Conservation (phyloP, 2,329 filamentous ascomycete species). For the Xylariaceae sp. region DNA sequence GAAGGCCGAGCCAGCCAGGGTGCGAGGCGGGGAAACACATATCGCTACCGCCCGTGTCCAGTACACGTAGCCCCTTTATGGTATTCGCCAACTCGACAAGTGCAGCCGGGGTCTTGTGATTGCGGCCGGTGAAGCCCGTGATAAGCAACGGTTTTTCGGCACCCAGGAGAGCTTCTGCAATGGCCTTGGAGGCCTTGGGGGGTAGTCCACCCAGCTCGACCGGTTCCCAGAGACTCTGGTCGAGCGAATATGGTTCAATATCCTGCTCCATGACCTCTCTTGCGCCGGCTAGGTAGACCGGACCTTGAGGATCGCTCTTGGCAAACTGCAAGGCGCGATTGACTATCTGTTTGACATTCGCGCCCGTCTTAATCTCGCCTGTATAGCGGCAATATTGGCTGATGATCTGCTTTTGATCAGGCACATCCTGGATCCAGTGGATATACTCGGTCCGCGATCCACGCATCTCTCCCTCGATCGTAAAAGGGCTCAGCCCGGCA, state of each 20-base stretch:
- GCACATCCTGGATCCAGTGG: slow-evolving; percentile 82
- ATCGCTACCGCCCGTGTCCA: slow-evolving; percentile 74
- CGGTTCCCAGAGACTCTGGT: slow-evolving; percentile 66
- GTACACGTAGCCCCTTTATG: slow-evolving; percentile 63
- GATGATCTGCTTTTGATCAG: slow-evolving; percentile 75
- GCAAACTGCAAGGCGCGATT: slow-evolving; percentile 81
- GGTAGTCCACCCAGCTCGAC: slow-evolving; percentile 62
- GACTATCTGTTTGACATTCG: slow-evolving; percentile 85
- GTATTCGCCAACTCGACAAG: slow-evolving; percentile 65
- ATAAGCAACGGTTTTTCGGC: slow-evolving; percentile 66
- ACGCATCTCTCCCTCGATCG: slow-evolving; percentile 70
- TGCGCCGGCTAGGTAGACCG: slow-evolving; percentile 73
- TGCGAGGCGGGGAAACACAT: slow-evolving; percentile 77
- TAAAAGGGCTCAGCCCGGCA: slow-evolving; percentile 72
- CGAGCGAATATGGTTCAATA: slow-evolving; percentile 65
- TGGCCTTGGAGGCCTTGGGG: slow-evolving; percentile 49
- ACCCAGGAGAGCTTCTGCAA: slow-evolving; percentile 58
- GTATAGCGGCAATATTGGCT: slow-evolving; percentile 81
- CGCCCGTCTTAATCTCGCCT: slow-evolving; percentile 76
- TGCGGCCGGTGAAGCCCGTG: slow-evolving; percentile 67
- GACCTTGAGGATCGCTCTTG: slow-evolving; percentile 69
- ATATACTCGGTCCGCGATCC: slow-evolving; percentile 80
- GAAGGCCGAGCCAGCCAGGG: slow-evolving; percentile 63
- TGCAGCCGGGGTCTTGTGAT: slow-evolving; percentile 57
- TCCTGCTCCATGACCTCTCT: slow-evolving; percentile 85